A percentile compares a stretch with the other conserved stretches of the same genome.
These are phyloP conservation scores for Geranomyces variabilis DNA, from an alignment of 192 early-diverging fungal species.

Conservation along the genomic window DNA sequence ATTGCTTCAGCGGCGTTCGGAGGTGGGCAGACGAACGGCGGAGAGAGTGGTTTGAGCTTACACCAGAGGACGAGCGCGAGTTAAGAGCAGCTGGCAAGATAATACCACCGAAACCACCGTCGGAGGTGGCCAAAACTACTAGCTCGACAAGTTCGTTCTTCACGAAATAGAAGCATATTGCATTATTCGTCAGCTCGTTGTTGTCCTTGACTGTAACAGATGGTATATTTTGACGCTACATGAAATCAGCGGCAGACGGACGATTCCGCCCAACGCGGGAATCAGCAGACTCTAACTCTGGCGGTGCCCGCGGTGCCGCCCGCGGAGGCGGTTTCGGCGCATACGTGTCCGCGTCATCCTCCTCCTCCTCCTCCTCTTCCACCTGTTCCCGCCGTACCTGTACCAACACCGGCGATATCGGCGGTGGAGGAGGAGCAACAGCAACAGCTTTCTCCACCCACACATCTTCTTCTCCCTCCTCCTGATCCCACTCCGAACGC, in stretches of 20 bases:
- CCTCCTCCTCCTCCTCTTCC: constrained; percentile 9
- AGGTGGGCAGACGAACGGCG: constrained; percentile 8
- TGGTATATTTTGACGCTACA: no score
- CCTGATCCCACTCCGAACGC: constrained; percentile 1
- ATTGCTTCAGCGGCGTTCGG: constrained; percentile 29
- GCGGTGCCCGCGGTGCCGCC: neutral
- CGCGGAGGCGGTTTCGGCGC: neutral
- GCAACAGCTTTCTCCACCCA: constrained; percentile 20
- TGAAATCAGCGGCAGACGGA: constrained; percentile 37
- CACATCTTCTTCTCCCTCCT: constrained; percentile 9
- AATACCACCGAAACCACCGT: neutral
- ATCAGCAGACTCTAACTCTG: neutral
- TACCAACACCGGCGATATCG: no score
- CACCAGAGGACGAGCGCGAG: constrained; percentile 23
- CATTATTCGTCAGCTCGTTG: no score
- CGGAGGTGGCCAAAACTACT: no score
- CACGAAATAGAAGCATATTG: no score
- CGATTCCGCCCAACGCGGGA: neutral
- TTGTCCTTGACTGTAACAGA: no score
- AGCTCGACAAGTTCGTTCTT: no score
- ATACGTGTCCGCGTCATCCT: neutral
- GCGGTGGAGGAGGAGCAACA: no score
- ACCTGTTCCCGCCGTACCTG: neutral
- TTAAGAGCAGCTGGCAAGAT: constrained; percentile 12
- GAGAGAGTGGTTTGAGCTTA: constrained; percentile 21